phyloP scores from a whole-genome alignment of 768 basidiomycete genomes.

The Suillus hirtellus region DNA sequence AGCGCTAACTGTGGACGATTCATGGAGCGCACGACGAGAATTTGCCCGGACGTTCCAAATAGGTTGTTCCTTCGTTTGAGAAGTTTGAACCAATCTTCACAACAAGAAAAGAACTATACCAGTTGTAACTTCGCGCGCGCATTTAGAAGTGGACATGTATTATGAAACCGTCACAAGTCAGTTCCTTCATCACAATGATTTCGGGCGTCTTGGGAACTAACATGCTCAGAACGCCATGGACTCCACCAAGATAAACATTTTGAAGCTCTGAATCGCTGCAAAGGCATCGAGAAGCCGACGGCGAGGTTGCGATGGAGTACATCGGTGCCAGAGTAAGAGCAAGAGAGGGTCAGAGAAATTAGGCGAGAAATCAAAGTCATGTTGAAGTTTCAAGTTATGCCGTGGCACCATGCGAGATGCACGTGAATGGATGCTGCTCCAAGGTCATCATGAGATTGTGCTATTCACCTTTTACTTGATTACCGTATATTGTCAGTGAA shows the following conservation, averaged over 20 bases:
- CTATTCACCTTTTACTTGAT: neutral
- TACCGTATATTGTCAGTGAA: neutral
- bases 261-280: constrained; percentile 39
- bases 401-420: too few species aligned
- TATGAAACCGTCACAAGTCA: constrained; percentile 34
- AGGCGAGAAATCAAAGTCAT: too few species aligned
- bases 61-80: too few species aligned
- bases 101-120: neutral
- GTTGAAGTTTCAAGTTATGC: too few species aligned
- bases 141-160: constrained; percentile 37
- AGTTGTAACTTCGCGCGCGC: constrained; percentile 35
- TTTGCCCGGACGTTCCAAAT: too few species aligned
- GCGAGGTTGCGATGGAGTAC: constrained; percentile 35
- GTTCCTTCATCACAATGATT: constrained; percentile 43
- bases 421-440: neutral
- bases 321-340: too few species aligned
- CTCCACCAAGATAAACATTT: constrained; percentile 41
- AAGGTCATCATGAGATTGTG: neutral
- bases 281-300: constrained; percentile 38
- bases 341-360: too few species aligned
- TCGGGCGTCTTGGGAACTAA: constrained; percentile 44
- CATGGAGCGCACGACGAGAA: too few species aligned
- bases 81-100: too few species aligned
- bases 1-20: too few species aligned
- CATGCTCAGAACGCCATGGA: constrained; percentile 42